A percentile compares a stretch with the other conserved stretches of the same genome.
Evolutionary conservation across 2,329 filamentous ascomycete species (phyloP).

Genomic region (Didymosphaeria variabile): DNA sequence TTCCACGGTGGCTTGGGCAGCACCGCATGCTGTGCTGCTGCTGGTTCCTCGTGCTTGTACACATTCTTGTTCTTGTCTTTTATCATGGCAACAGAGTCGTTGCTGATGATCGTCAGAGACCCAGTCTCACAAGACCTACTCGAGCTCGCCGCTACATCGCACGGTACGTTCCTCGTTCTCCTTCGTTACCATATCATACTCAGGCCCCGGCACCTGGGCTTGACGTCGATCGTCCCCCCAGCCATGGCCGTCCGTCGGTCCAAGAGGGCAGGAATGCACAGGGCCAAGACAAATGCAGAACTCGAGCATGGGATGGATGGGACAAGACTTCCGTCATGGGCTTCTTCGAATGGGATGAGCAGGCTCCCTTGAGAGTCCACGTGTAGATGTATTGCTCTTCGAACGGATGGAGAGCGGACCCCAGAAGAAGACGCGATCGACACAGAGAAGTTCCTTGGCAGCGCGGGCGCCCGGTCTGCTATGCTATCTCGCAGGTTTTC

Average conservation of each 20-base stretch:
- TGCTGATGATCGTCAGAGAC: neutral
- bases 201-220: slow-evolving; percentile 1
- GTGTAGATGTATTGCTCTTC: neutral
- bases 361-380: too few relatives aligned
- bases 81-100: neutral
- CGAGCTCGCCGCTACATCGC: neutral
- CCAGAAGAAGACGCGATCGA: slow-evolving; percentile 6
- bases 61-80: neutral
- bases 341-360: too few relatives aligned
- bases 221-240: neutral
- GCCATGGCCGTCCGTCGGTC: neutral
- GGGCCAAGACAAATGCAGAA: neutral
- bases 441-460: slow-evolving; percentile 5
- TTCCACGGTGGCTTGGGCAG: slow-evolving; percentile 1
- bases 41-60: slow-evolving; percentile 7
- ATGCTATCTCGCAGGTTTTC: neutral
- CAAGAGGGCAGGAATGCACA: neutral
- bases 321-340: neutral
- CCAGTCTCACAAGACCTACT: neutral
- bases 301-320: neutral
- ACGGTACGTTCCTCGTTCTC: neutral
- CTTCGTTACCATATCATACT: neutral
- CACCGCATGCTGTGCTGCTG: neutral
- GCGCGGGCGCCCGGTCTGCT: neutral
- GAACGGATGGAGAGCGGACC: neutral